Base-by-base conservation (phyloP, 371 early-diverging fungal species). In the Dinochytrium kinnereticum region DNA sequence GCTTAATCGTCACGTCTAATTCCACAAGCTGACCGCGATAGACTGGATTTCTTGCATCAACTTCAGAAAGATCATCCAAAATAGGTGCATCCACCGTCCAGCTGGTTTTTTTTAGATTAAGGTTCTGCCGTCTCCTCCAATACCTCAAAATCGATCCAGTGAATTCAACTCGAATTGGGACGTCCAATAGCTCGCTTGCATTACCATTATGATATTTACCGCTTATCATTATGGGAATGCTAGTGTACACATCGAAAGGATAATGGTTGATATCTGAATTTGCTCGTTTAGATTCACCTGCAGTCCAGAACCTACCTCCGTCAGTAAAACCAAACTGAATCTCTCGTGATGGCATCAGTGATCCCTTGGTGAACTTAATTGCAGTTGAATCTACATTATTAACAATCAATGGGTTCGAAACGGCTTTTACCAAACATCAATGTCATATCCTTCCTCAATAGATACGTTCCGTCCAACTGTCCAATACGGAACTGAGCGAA, bases 231-330 rank as follows among this genome's bases (percentile, higher is more conserved):
- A 55, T 55, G 24, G 57, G 57, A 7, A 24, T 55, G 30, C 57
- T 55, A 24, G 7, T 26, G 30, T 55, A 55, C 21, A 26, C 26
- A 26, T 55, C 57, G 24, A 55, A 55, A 10, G 57, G 57, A 26
- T 55, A 55, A 30, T 55, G 57, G 24, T 55, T 55, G 24, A 55
- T 15, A 55, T 55, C 57, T 44, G 19, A 44, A 44, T n/a, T n/a
- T n/a, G n/a, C n/a, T n/a, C n/a, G n/a, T n/a, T n/a, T n/a, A n/a
- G n/a, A n/a, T n/a, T n/a, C n/a, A n/a, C n/a, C n/a, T n/a, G n/a
- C n/a, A n/a, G n/a, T n/a, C n/a, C n/a, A n/a, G n/a, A n/a, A n/a
- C n/a, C 7, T 13, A 44, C 44, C 44, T 30, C 57, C 57, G 26
- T 26, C 26, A 55, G 24, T 26, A 55, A 55, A 55, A 5, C 57